A percentile compares a stretch with the other conserved stretches of the same genome.
These are phyloP conservation scores for Ocimum tenuiflorum DNA, from an alignment of 257 asterid species.

Conservation along the genomic window DNA sequence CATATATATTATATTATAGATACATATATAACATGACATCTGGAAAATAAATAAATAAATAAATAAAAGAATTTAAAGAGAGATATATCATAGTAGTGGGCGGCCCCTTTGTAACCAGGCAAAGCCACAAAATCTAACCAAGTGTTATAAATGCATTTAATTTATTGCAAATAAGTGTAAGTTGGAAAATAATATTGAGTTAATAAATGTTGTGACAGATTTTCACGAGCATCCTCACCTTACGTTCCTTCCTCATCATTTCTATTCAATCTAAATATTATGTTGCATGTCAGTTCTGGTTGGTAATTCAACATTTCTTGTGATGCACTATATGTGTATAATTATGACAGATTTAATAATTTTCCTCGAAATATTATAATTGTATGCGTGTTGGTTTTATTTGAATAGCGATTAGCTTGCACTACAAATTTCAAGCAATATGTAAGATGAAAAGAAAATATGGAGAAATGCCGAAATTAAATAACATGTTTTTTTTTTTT, in stretches of 20 bases:
- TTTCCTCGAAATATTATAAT: too few species aligned
- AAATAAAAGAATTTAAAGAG: background rate
- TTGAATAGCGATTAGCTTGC: too few species aligned
- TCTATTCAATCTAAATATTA: background rate
- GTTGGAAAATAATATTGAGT: background rate
- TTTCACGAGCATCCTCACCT: conserved; percentile 72
- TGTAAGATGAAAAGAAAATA: too few species aligned
- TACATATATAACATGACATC: too few species aligned
- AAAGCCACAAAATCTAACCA: conserved; percentile 18
- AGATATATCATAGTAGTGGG: background rate
- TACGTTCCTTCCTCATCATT: background rate
- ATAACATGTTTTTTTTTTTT: too few species aligned
- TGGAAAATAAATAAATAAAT: too few species aligned
- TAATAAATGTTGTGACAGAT: conserved; percentile 42
- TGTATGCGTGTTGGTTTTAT: too few species aligned
- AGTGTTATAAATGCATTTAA: conserved; percentile 18
- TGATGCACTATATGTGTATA: too few species aligned
- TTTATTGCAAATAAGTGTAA: background rate
- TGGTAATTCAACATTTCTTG: too few species aligned
- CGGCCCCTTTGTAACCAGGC: background rate
- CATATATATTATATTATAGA: background rate
- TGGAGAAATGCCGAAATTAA: too few species aligned
- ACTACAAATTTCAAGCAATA: too few species aligned
- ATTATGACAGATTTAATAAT: too few species aligned
- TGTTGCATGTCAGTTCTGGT: background rate